Conservation (phyloP, 2,329 filamentous ascomycete genomes). For the Stachybotrys elegans region DNA sequence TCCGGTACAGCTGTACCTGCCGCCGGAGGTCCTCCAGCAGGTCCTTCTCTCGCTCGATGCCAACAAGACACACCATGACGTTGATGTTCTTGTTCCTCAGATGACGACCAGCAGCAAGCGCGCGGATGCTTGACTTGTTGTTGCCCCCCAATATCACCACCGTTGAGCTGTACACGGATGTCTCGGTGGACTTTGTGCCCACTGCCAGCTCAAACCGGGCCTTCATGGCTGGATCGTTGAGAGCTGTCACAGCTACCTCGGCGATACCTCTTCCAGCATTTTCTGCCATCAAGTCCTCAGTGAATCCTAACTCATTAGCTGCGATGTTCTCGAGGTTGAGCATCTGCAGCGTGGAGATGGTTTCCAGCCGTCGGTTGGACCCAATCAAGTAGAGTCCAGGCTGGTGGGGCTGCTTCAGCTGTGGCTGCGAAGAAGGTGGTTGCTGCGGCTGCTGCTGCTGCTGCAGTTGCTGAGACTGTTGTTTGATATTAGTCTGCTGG, state of each 20-base stretch:
- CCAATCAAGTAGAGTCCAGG: slow-evolving; percentile 49
- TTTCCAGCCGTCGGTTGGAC: slow-evolving; percentile 54
- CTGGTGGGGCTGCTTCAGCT: slow-evolving; percentile 28
- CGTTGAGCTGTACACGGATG: slow-evolving; percentile 28
- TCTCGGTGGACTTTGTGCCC: slow-evolving; percentile 24
- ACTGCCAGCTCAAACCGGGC: slow-evolving; percentile 42
- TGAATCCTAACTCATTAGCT: slow-evolving; percentile 78
- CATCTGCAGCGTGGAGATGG: slow-evolving; percentile 74
- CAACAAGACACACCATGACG: slow-evolving; percentile 77
- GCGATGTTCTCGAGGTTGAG: slow-evolving; percentile 89
- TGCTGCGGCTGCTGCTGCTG: too few species aligned
- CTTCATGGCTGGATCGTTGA: slow-evolving; percentile 58
- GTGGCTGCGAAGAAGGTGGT: slow-evolving; percentile 9
- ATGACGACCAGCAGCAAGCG: slow-evolving; percentile 80
- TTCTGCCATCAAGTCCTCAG: slow-evolving; percentile 86
- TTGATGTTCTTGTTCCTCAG: slow-evolving; percentile 78
- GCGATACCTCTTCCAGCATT: slow-evolving; percentile 87
- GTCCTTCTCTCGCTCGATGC: slow-evolving; percentile 76
- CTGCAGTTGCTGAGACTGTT: too few species aligned
- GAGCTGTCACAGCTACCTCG: slow-evolving; percentile 68
- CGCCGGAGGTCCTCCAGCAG: slow-evolving; percentile 74
- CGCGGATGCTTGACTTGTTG: slow-evolving; percentile 80
- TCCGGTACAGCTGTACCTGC: slow-evolving; percentile 79
- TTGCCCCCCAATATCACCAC: slow-evolving; percentile 88
- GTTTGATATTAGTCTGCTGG: slow-evolving; percentile 26